Evolutionary conservation across 1,284 basidiomycete genomes (phyloP).

Genomic region (Malassezia vespertilionis): DNA sequence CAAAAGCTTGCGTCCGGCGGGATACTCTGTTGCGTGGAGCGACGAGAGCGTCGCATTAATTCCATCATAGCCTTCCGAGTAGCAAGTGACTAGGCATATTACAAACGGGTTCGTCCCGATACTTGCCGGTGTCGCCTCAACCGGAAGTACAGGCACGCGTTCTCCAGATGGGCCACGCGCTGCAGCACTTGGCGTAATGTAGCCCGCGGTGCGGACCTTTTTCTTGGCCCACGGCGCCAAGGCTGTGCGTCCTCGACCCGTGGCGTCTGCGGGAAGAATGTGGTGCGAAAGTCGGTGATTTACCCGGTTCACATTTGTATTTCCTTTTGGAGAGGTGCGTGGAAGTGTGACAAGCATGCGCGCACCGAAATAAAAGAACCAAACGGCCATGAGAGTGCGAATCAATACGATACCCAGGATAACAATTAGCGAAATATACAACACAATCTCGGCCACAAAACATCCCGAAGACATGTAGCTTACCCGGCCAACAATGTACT

Average conservation of each 20-base stretch:
- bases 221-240: constrained; percentile 71
- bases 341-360: constrained; percentile 54
- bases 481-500: constrained; percentile 66
- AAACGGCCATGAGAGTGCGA: constrained; percentile 87
- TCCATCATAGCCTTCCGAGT: constrained; percentile 90
- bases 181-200: constrained; percentile 55
- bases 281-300: constrained; percentile 67
- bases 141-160: constrained; percentile 17
- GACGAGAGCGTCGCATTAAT: constrained; percentile 83
- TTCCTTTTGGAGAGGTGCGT: constrained; percentile 21
- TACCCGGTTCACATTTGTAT: neutral
- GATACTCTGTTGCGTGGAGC: constrained; percentile 78
- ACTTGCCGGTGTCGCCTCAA: constrained; percentile 22
- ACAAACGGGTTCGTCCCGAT: constrained; percentile 66
- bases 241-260: constrained; percentile 70
- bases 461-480: constrained; percentile 94
- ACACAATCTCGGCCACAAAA: constrained; percentile 76
- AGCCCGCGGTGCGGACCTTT: constrained; percentile 74
- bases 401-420: constrained; percentile 80
- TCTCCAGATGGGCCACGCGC: neutral
- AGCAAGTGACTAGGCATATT: constrained; percentile 90
- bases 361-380: constrained; percentile 90
- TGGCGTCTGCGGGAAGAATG: constrained; percentile 87
- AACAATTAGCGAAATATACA: constrained; percentile 81
- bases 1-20: constrained; percentile 78